Evolutionary conservation across 140 eudicot species (phyloP).

Genomic region (Flaveria floridana): DNA sequence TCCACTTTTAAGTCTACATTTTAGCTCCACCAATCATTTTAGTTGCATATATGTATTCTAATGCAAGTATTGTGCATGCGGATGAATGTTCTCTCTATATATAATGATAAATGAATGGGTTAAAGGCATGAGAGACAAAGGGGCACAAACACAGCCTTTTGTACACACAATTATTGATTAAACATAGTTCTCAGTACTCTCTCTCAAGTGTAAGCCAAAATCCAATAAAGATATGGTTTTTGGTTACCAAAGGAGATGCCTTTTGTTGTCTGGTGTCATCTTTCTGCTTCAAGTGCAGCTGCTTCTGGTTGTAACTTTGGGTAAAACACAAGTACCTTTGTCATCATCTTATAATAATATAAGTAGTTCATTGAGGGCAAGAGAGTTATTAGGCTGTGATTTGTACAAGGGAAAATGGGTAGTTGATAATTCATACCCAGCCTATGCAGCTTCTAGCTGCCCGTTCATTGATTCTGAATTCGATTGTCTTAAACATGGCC

Average conservation of each 20-base stretch:
- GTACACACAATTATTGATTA: constrained; percentile 20
- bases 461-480: constrained; percentile 74
- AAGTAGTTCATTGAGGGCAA: constrained; percentile 31
- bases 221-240: constrained; percentile 38
- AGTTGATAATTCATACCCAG: constrained; percentile 55
- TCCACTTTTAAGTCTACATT: constrained; percentile 1
- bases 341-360: constrained; percentile 22
- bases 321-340: constrained; percentile 35
- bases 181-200: constrained; percentile 13
- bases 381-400: constrained; percentile 52
- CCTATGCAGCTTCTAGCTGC: constrained; percentile 68
- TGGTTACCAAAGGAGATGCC: constrained; percentile 35
- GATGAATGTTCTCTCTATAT: constrained; percentile 18
- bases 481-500: constrained; percentile 76
- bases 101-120: constrained; percentile 14
- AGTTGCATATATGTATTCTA: background rate
- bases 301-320: constrained; percentile 22
- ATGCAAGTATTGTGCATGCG: constrained; percentile 20
- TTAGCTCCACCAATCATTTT: constrained; percentile 9
- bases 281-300: constrained; percentile 35
- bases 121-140: constrained; percentile 35
- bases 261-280: constrained; percentile 23
- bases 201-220: constrained; percentile 22
- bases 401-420: constrained; percentile 80
- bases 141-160: constrained; percentile 31